Conservation (phyloP, 768 basidiomycete species). For the Coprinopsis cinerea region DNA sequence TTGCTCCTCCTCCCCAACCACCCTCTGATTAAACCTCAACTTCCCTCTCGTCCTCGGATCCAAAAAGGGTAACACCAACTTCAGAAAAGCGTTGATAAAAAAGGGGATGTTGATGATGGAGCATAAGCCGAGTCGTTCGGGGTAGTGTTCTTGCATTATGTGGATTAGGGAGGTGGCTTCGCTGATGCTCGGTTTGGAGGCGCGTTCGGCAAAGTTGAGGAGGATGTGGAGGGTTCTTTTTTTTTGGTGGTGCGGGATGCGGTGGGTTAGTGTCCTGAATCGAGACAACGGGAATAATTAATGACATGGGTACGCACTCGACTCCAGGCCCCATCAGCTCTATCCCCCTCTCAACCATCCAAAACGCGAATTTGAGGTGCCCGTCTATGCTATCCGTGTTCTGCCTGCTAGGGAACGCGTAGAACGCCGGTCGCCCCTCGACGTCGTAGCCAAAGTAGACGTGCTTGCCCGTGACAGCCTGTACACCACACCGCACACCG, state of each 20-base stretch:
- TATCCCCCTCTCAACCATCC: constrained; percentile 69
- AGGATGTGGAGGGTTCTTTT: constrained; percentile 61
- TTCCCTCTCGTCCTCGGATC: constrained; percentile 77
- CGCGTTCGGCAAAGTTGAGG: constrained; percentile 72
- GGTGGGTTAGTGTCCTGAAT: not conserved
- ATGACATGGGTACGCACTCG: constrained; percentile 43
- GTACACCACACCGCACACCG: not conserved
- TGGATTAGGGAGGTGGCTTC: constrained; percentile 43
- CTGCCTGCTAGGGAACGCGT: constrained; percentile 65
- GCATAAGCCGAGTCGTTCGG: constrained; percentile 75
- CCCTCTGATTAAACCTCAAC: constrained; percentile 67
- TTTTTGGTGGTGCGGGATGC: not conserved
- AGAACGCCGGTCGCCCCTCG: constrained; percentile 57
- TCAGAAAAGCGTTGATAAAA: constrained; percentile 69
- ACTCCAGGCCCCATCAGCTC: constrained; percentile 80
- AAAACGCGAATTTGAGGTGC: constrained; percentile 76
- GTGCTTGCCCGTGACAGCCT: constrained; percentile 81
- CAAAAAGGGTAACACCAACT: constrained; percentile 72
- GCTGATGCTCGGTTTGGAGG: constrained; percentile 46
- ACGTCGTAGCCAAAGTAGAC: constrained; percentile 73
- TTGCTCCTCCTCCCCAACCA: constrained; percentile 59
- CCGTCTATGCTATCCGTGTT: constrained; percentile 66
- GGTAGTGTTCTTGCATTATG: constrained; percentile 82
- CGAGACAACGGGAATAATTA: no score
- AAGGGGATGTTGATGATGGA: constrained; percentile 80